Base-by-base conservation (phyloP, 192 early-diverging fungal species). In the Anaeromyces robustus region DNA sequence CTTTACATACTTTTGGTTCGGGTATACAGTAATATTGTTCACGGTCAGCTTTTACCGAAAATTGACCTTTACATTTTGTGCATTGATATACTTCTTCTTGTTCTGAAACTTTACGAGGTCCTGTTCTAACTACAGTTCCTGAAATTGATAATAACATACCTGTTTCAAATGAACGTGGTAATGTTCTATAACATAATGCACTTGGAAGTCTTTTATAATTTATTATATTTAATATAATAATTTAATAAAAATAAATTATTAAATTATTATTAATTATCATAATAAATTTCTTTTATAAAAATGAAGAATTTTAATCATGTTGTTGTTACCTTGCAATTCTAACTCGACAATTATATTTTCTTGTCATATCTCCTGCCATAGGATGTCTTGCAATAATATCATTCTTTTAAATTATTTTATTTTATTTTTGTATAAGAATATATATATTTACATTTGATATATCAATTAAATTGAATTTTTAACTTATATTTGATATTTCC, bases 31-130 rank as follows among this genome's bases (percentile, higher is more conserved):
- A 90, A 83, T 89, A 90, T 77, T 93, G 88, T 80, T 94, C 92
- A 77, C 91, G 80, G 68, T 94, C 93, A 2, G 90, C 90, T 0
- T 80, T 12, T 4, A 92, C 86, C 4, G 77, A 41, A 80, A 94
- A 94, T 3, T 80, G 30, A 2, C 88, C 86, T 29, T 90, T 86
- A 81, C 93, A 94, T 59, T 85, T 87, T 18, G 80, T 26, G 80
- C 93, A 94, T 30, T 80, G 77, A 79, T 83, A 92, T 6, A 81
- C n/a, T 52, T 87, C 85, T 31, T 86, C 83, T 43, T 86, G 89
- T 80, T 94, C 92, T 82, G 94, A 83, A 87, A 94, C 89, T 83
- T 92, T 93, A 30, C 89, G 87, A 79, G 87, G 79, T 1, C 93
- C 93, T 7, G 91, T 91, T 77, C 92, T 68, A 9, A 68, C 52